These are phyloP conservation scores for Epichloe sp. DNA, from an alignment of 2,329 filamentous ascomycete genomes.

Conservation along the genomic window DNA sequence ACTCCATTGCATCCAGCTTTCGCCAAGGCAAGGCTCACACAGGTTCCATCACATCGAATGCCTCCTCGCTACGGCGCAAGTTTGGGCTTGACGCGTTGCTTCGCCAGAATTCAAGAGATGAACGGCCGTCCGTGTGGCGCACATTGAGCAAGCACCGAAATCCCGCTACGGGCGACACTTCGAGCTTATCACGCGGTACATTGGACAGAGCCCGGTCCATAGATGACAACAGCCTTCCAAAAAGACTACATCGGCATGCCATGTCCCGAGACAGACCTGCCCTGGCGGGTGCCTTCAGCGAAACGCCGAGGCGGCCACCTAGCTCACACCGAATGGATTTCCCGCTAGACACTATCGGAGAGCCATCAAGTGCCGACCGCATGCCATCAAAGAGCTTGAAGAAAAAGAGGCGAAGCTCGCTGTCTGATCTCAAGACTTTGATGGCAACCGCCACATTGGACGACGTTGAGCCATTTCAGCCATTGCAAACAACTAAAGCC, in stretches of 20 bases:
- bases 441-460: conserved; percentile 47
- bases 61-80: conserved; percentile 71
- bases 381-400: conserved; percentile 30
- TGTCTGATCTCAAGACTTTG: conserved; percentile 69
- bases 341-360: conserved; percentile 45
- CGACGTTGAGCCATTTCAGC: conserved; percentile 25
- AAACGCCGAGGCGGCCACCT: conserved; percentile 36
- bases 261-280: conserved; percentile 47
- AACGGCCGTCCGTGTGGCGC: conserved; percentile 69
- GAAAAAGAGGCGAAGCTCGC: conserved; percentile 79
- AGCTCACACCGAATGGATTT: conserved; percentile 46
- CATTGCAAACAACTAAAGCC: conserved; percentile 38
- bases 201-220: conserved; percentile 64
- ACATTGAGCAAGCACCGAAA: conserved; percentile 74
- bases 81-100: conserved; percentile 69
- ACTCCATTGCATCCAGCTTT: conserved; percentile 43
- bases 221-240: conserved; percentile 45
- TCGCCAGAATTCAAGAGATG: conserved; percentile 66
- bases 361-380: conserved; percentile 34
- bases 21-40: conserved; percentile 48
- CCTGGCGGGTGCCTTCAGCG: conserved; percentile 49
- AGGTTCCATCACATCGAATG: conserved; percentile 72
- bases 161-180: conserved; percentile 43
- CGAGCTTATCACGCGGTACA: conserved; percentile 53
- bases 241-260: conserved; percentile 30